Conservation (phyloP, 2,329 filamentous ascomycete species). For the Macroventuria anomochaeta region DNA sequence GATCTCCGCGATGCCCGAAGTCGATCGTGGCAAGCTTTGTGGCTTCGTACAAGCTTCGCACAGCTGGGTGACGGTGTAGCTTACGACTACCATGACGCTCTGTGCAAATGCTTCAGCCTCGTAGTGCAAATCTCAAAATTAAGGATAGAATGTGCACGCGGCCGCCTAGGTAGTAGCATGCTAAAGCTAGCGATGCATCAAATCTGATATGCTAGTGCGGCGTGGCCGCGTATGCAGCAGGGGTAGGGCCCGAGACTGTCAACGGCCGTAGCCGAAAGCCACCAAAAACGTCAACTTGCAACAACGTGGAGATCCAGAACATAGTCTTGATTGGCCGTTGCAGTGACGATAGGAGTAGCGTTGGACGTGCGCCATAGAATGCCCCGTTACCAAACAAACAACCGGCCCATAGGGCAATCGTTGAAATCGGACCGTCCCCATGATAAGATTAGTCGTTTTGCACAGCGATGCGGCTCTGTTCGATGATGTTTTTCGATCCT, state of each 20-base stretch:
- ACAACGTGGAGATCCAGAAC: neutral
- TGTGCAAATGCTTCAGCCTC: neutral
- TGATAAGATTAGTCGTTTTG: neutral
- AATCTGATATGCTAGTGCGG: conserved; percentile 4
- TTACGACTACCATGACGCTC: conserved; percentile 13
- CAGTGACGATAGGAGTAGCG: neutral
- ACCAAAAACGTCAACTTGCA: neutral
- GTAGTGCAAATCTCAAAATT: neutral
- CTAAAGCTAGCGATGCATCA: conserved; percentile 1
- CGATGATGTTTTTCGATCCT: neutral
- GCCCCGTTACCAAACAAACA: neutral
- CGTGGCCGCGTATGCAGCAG: conserved; percentile 15
- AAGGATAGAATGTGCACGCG: conserved; percentile 7
- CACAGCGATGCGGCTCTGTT: conserved; percentile 1
- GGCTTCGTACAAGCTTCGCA: conserved; percentile 11
- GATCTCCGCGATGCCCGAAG: neutral
- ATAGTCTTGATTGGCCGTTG: neutral
- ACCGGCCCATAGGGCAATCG: neutral
- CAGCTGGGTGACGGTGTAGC: conserved; percentile 1
- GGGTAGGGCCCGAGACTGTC: neutral
- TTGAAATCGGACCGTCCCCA: neutral
- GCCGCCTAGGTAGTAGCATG: neutral
- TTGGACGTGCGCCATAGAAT: neutral
- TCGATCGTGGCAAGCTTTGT: conserved; percentile 4
- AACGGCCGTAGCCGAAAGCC: neutral